Base-by-base conservation (phyloP, 2,329 filamentous ascomycete genomes). In the Cryphonectria radicalis region DNA sequence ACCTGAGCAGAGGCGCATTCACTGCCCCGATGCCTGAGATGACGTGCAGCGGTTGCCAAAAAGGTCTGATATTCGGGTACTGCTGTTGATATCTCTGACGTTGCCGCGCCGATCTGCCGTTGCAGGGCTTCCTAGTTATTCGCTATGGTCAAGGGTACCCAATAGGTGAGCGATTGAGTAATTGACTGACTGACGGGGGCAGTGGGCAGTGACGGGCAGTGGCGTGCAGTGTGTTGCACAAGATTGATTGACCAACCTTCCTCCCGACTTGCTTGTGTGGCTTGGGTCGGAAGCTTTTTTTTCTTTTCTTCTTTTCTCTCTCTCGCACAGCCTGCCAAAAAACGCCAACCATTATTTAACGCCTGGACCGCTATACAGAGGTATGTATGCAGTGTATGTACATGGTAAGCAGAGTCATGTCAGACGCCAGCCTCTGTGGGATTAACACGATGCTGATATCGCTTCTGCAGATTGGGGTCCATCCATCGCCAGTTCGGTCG, bases 21-120 rank as follows among this genome's bases (percentile, higher is more conserved):
- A 62, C 59, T 40, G 59, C 59, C 59, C 32, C 32, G 35, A n/a
- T 25, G 59, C 59, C 32, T 11, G n/a, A 62, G 59, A 62, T 62
- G 35, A 62, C 35, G 59, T 62, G 59, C 59, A n/a, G 59, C 35
- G 35, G n/a, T 62, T 40, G 59, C 46, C 32, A 62, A 35, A 40
- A 6, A 62, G 11, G 13, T 57, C 53, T 57, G 53, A 6, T 4
- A 17, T 57, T n/a, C 14, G n/a, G 42, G n/a, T 63, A 17, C 35
- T 25, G 37, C 11, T 28, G 35, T 17, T 25, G 19, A 32, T n/a
- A 22, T 35, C 50, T 50, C 37, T 46, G 6, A 22, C 67, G 19
- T 10, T 43, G 11, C 22, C 55, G 40, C 11, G 57, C 22, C 64
- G 64, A 66, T 57, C 64, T 66, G 64, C 28, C 64, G n/a, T 10